Evolutionary conservation across 2,329 filamentous ascomycete genomes (phyloP), one percentile per base, ranked within the genome.

Genomic region (Reticulascus tulasneorum): DNA sequence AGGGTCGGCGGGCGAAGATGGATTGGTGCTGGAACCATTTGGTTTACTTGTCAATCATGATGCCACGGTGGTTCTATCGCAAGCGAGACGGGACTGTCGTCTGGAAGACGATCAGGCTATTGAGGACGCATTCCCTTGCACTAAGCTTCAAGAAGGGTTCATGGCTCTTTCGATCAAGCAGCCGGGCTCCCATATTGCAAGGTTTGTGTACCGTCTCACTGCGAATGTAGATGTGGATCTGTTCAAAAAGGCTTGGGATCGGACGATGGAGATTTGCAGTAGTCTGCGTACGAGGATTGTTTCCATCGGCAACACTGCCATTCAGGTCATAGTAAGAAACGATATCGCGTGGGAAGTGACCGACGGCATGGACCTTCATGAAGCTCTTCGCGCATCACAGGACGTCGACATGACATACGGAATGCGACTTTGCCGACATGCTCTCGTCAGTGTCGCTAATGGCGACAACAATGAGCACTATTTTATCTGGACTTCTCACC

Each of bases 91-190:
- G n/a, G n/a, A n/a, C n/a, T n/a, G n/a, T n/a, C n/a, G n/a, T n/a
- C n/a, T n/a, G n/a, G n/a, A n/a, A n/a, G n/a, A n/a, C n/a, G n/a
- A n/a, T n/a, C n/a, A n/a, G n/a, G n/a, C 11, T 23, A 34, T 52
- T 10, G 40, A 55, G 17, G 63, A 69, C 34, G 42, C 59, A 1
- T 67, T 61, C 29, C 64, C 64, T 7, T 66, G 62, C 47, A 62
- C 60, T 7, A 52, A 59, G 1, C 48, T 68, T 1, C 66, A 69
- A 32, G 59, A 62, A 35, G 63, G 62, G 4, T 49, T 69, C 1
- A 47, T 70, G 17, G 56, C 63, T 0, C 40, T 66, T 1, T 52
- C 63, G 1, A 47, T 44, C 9, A 55, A 55, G 23, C 48, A 57
- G 12, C 35, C 49, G 1, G 62, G 61, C 4, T 18, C 19, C 17